A percentile compares a stretch with the other conserved stretches of the same genome.
Conservation (phyloP, 805 yeast genomes). For the Metschnikowia kofuensis region DNA sequence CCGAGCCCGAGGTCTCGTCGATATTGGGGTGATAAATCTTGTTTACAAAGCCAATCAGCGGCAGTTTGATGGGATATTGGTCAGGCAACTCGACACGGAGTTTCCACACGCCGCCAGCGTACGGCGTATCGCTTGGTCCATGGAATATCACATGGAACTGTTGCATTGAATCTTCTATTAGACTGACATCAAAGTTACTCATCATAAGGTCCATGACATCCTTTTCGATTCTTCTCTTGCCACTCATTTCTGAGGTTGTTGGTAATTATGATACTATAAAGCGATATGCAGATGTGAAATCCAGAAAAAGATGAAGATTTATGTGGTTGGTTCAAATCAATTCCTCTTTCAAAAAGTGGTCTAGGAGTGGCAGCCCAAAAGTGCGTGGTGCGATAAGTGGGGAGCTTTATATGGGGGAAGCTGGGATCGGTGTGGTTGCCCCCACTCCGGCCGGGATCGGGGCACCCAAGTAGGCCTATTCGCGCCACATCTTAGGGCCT, state of each 20-base stretch:
- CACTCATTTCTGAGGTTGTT: conserved; percentile 12
- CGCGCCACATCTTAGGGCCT: too few species aligned
- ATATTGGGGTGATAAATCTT: conserved; percentile 94
- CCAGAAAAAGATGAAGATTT: not conserved
- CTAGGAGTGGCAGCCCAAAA: not conserved
- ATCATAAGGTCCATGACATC: conserved; percentile 96
- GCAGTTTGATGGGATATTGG: conserved; percentile 92
- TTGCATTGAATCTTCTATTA: conserved; percentile 74
- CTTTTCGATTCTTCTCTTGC: conserved; percentile 77
- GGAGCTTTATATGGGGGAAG: not conserved
- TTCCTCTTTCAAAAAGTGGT: too few species aligned
- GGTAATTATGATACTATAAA: not conserved
- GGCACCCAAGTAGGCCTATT: not conserved
- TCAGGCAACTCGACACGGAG: conserved; percentile 92
- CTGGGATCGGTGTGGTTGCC: not conserved
- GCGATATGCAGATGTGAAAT: too few species aligned
- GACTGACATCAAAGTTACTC: conserved; percentile 87
- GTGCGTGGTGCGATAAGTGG: not conserved
- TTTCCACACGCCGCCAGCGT: conserved; percentile 87
- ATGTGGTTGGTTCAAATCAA: too few species aligned
- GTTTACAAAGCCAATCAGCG: conserved; percentile 91
- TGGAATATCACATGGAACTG: conserved; percentile 81
- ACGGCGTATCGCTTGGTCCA: conserved; percentile 83
- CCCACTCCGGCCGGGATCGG: not conserved
- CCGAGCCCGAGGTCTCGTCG: conserved; percentile 86